Conservation (phyloP, 148 eudicot species). For the Limonium bicolor region DNA sequence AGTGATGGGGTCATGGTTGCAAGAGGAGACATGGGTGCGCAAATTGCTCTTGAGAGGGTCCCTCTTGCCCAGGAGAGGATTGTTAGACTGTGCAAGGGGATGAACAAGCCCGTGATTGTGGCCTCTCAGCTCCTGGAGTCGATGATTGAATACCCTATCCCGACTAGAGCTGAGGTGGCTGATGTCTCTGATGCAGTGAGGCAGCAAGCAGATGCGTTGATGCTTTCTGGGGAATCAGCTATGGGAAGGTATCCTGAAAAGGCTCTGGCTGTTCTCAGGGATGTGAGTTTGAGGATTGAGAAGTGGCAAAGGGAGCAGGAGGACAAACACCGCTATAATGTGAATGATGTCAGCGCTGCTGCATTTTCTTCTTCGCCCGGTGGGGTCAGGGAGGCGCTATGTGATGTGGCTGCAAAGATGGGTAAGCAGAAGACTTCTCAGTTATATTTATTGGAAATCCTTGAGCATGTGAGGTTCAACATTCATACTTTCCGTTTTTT, state of each 20-base stretch:
- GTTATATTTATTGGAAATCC: not conserved
- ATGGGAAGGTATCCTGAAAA: conserved; percentile 87
- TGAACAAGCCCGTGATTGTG: conserved; percentile 86
- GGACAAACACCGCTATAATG: conserved; percentile 40
- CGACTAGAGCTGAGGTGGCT: conserved; percentile 98
- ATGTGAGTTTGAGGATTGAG: conserved; percentile 90
- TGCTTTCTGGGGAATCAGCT: conserved; percentile 98
- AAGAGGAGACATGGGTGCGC: conserved; percentile 96
- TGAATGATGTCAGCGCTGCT: conserved; percentile 48
- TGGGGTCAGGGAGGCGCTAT: conserved; percentile 72
- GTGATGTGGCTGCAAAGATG: conserved; percentile 80
- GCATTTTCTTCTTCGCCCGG: conserved; percentile 32
- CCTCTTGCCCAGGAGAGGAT: conserved; percentile 83
- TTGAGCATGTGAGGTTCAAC: not conserved
- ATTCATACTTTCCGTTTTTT: no score
- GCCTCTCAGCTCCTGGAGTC: conserved; percentile 96
- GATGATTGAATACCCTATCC: conserved; percentile 97
- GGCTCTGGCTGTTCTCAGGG: conserved; percentile 72
- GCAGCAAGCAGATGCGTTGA: conserved; percentile 84
- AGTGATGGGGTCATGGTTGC: conserved; percentile 99
- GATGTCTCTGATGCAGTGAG: conserved; percentile 99
- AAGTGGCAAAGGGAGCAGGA: conserved; percentile 94
- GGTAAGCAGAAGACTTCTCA: conserved; percentile 26
- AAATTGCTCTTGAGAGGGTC: conserved; percentile 90
- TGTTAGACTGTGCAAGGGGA: conserved; percentile 64